These are phyloP conservation scores for Aegilops speltoides DNA, from an alignment of 176 grass and related monocot species.

Conservation along the genomic window DNA sequence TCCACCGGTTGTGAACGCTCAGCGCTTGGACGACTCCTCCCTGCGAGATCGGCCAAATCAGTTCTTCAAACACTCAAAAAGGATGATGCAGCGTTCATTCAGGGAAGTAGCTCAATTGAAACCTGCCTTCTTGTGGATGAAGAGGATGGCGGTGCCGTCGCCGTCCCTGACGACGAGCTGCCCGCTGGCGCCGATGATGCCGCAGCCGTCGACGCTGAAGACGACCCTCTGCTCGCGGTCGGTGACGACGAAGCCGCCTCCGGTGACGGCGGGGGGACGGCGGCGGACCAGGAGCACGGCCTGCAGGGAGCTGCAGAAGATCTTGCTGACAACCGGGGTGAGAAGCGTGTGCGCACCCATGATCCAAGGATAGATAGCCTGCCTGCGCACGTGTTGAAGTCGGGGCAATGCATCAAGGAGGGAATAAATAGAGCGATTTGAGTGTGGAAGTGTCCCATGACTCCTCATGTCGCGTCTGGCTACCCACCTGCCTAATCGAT, in stretches of 20 bases:
- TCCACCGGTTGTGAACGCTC: slow-evolving; percentile 70
- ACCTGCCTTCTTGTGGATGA: slow-evolving; percentile 65
- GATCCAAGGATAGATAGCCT: background rate
- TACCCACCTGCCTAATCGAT: slow-evolving; percentile 33
- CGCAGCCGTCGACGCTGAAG: slow-evolving; percentile 83
- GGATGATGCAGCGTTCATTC: too few relatives aligned
- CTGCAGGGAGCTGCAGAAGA: slow-evolving; percentile 62
- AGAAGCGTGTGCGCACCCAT: slow-evolving; percentile 59
- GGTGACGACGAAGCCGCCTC: slow-evolving; percentile 77
- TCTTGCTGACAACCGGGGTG: slow-evolving; percentile 76
- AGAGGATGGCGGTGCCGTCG: slow-evolving; percentile 62
- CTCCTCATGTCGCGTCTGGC: background rate
- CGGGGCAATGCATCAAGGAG: background rate
- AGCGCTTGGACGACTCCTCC: slow-evolving; percentile 70
- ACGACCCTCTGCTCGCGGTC: slow-evolving; percentile 47
- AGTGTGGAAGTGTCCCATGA: slow-evolving; percentile 46
- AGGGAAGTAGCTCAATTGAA: background rate
- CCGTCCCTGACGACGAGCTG: slow-evolving; percentile 68
- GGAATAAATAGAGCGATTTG: slow-evolving; percentile 52
- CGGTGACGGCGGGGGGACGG: slow-evolving; percentile 58
- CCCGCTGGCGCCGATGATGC: slow-evolving; percentile 60
- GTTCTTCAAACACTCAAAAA: too few relatives aligned
- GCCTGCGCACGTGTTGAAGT: slow-evolving; percentile 1
- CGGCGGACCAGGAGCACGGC: slow-evolving; percentile 62
- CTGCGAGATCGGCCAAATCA: slow-evolving; percentile 5